Percentiles rank a stretch among this genome's conserved stretches.
Evolutionary conservation across 345 rosid species (phyloP).

Genomic region (Bruguiera gymnorhiza): DNA sequence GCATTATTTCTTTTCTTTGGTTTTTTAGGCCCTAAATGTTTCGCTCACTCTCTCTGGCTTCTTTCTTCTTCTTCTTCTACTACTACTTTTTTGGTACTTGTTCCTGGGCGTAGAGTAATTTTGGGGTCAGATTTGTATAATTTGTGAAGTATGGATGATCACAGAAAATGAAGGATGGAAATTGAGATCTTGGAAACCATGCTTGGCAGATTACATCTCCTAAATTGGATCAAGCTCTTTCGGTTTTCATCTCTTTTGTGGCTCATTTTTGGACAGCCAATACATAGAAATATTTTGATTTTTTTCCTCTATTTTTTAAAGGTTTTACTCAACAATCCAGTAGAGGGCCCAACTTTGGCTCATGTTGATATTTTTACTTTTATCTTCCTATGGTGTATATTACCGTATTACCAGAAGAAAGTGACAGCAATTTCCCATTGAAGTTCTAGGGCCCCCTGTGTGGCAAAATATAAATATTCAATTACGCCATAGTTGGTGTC

Average conservation of each 20-base stretch:
- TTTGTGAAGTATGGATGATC: too few species aligned
- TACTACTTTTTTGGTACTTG: neutral
- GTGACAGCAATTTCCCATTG: too few species aligned
- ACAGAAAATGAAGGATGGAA: conserved; percentile 2
- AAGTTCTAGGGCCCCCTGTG: too few species aligned
- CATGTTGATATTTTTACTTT: neutral
- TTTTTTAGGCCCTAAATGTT: neutral
- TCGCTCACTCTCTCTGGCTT: neutral
- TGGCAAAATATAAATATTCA: too few species aligned
- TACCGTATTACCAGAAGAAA: too few species aligned
- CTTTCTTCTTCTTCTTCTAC: neutral
- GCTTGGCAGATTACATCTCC: neutral
- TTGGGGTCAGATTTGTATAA: neutral
- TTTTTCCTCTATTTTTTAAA: neutral
- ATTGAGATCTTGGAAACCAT: conserved; percentile 7
- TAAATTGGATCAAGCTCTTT: neutral
- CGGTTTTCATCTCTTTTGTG: neutral
- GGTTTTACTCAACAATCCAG: neutral
- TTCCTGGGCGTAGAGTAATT: neutral
- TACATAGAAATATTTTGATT: neutral
- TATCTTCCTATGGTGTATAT: neutral
- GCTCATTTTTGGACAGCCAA: neutral
- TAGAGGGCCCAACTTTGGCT: neutral
- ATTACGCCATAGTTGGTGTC: too few species aligned
- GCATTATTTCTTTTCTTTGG: neutral